These are phyloP conservation scores for Fusarium liriodendri DNA, from an alignment of 2,329 filamentous ascomycete species.

Conservation along the genomic window DNA sequence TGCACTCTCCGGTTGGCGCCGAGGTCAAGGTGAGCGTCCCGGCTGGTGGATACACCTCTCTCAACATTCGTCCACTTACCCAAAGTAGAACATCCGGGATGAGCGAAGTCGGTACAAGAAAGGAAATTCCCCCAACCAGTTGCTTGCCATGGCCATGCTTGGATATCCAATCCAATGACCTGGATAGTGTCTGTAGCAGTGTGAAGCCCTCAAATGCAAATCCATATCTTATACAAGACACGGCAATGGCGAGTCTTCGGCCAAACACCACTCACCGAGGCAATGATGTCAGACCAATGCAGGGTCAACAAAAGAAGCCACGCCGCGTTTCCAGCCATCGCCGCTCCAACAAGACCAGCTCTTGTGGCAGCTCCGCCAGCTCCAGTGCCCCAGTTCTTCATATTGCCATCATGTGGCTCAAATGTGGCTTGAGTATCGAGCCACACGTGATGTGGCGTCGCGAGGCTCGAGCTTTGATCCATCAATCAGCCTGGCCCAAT, in stretches of 20 bases:
- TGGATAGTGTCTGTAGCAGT: not conserved
- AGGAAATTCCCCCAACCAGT: not conserved
- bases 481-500: conserved; percentile 39
- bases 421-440: conserved; percentile 4
- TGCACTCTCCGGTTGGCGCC: conserved; percentile 22
- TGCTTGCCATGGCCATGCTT: not conserved
- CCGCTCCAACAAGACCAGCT: not conserved
- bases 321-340: not conserved
- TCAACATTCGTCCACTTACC: conserved; percentile 11
- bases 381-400: not conserved
- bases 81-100: conserved; percentile 15
- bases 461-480: conserved; percentile 29
- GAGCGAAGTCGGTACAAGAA: not conserved
- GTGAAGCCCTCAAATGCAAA: not conserved
- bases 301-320: conserved; percentile 5
- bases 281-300: conserved; percentile 27
- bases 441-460: conserved; percentile 30
- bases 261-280: not conserved
- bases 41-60: conserved; percentile 6
- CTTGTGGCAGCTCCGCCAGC: not conserved
- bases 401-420: conserved; percentile 24
- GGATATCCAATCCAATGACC: not conserved
- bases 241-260: not conserved
- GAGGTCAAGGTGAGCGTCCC: conserved; percentile 33
- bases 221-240: not conserved